Evolutionary conservation across 2,329 filamentous ascomycete genomes (phyloP), one percentile per base, ranked within the genome.

Genomic region (Ophiosphaerella korrae): DNA sequence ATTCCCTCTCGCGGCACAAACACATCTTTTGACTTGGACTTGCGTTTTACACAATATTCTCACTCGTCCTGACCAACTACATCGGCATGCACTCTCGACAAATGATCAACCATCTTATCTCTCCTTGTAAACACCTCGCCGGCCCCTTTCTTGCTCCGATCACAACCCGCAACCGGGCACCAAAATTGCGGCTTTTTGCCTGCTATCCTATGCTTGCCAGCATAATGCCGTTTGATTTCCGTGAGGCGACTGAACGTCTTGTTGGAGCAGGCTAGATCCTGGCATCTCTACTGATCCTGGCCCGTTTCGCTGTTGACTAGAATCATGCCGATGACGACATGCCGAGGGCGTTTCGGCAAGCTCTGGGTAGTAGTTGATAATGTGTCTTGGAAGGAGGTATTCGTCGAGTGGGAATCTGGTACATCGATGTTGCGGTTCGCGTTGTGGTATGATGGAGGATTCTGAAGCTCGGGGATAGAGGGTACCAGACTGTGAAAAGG

Each of bases 21-120:
- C 3, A 21, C 18, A 21, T 21, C 18, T 4, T 21, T 21, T 3
- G 18, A 21, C 18, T 21, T 4, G 18, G 3, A 21, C 3, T 21
- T 4, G 18, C 18, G 18, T 21, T 4, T 4, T 21, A 11, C 26
- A 7, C 5, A 2, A 7, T 29, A 29, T 11, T 3, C 7, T 29
- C 11, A 29, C 26, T 29, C 26, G 11, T 29, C 26, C 26, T 3
- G 7, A 9, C 24, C 38, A 29, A 45, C 34, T 13, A 45, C 39
- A 40, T 47, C 45, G 2, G 23, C 34, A 44, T 55, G 48, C 21
- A 47, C 31, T 7, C 42, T 42, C n/a, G 31, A 33, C 14, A 55
- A 26, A 38, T 55, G 48, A 44, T 55, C 52, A 31, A 49, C 40
- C 48, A 55, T 55, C 38, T 55, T 55, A 11, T 55, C 52, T 18